phyloP scores from a whole-genome alignment of 2,329 filamentous ascomycete species.

The Cyanodermella asteris region DNA sequence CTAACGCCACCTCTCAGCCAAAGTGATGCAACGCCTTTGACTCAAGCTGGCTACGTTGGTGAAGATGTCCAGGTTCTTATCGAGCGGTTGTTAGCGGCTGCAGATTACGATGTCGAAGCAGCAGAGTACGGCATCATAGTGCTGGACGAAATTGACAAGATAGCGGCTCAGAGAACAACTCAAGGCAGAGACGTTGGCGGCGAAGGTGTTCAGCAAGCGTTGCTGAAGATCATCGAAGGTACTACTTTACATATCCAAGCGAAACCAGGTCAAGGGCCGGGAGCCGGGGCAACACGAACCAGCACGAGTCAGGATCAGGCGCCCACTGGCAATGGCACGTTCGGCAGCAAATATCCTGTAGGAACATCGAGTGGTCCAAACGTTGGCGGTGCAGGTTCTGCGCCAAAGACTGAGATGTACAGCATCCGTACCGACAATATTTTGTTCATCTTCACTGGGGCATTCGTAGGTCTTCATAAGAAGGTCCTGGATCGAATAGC shows the following conservation, averaged over 20 bases:
- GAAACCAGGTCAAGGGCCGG: conserved; percentile 32
- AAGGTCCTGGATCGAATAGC: conserved; percentile 70
- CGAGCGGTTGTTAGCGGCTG: conserved; percentile 68
- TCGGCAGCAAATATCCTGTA: too few species aligned
- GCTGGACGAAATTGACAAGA: conserved; percentile 93
- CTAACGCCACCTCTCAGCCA: too few species aligned
- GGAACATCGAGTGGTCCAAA: conserved; percentile 11
- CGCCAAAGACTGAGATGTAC: conserved; percentile 36
- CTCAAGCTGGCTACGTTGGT: conserved; percentile 90
- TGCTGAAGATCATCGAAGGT: conserved; percentile 89
- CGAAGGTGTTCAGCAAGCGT: conserved; percentile 87
- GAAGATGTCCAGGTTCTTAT: conserved; percentile 96
- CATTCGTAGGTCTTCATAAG: conserved; percentile 83
- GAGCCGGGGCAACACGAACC: conserved; percentile 6
- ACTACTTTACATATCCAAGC: conserved; percentile 82
- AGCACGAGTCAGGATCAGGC: too few species aligned
- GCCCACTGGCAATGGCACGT: conserved; percentile 14
- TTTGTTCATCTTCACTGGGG: conserved; percentile 87
- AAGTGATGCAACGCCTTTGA: conserved; percentile 88
- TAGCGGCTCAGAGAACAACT: conserved; percentile 66
- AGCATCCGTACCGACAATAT: conserved; percentile 88
- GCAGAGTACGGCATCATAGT: conserved; percentile 88
- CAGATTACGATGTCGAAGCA: conserved; percentile 67
- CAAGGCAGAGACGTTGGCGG: conserved; percentile 89
- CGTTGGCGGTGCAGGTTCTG: conserved; percentile 12